Conservation (phyloP, 2,329 filamentous ascomycete species). For the Aspergillus quadricinctus region DNA sequence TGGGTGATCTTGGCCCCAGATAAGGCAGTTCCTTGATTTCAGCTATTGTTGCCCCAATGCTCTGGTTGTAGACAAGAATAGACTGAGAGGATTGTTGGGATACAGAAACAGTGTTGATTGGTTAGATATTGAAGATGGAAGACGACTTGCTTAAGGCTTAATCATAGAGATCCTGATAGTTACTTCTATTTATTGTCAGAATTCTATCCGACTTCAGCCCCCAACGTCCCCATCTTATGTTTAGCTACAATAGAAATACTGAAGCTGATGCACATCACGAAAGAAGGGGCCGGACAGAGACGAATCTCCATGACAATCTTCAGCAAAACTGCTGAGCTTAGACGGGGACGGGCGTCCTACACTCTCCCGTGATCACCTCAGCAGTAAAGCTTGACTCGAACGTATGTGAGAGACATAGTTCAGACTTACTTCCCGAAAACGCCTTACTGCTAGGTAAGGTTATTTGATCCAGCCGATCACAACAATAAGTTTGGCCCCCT, state of each 20-base stretch:
- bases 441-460: not conserved
- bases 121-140: not conserved
- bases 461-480: not conserved
- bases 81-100: not conserved
- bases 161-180: too few relatives aligned
- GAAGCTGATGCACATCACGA: not conserved
- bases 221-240: not conserved
- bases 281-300: not conserved
- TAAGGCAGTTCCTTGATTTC: not conserved
- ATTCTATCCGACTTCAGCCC: not conserved
- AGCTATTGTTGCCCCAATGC: not conserved
- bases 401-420: not conserved
- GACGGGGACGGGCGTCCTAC: too few relatives aligned
- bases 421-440: not conserved
- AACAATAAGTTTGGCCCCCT: not conserved
- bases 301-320: too few relatives aligned
- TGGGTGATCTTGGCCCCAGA: constrained; percentile 8
- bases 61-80: not conserved
- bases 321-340: not conserved
- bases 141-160: not conserved
- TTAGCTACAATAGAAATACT: not conserved
- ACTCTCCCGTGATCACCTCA: not conserved
- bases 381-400: not conserved
- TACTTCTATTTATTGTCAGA: not conserved
- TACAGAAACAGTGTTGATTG: not conserved